These are phyloP conservation scores for Arachis monticola DNA, from an alignment of 331 rosid genomes.

Conservation along the genomic window DNA sequence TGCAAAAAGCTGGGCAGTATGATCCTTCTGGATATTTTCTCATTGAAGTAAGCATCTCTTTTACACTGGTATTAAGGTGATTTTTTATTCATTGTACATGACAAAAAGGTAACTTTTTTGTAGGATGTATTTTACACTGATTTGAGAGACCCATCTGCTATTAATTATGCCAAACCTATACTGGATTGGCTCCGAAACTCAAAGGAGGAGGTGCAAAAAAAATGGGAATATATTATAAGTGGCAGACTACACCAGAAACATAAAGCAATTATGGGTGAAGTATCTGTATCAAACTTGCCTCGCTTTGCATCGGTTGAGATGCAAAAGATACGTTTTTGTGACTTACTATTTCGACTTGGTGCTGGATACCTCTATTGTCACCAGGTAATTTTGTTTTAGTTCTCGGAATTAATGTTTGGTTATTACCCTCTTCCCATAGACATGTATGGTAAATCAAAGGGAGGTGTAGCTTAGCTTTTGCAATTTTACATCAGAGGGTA, in stretches of 20 bases:
- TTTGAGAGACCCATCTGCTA: conserved; percentile 81
- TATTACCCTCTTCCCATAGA: conserved; percentile 14
- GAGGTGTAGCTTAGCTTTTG: background rate
- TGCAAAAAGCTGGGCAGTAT: conserved; percentile 74
- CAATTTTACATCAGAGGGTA: background rate
- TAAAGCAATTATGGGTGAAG: conserved; percentile 64
- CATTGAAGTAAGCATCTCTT: conserved; percentile 65
- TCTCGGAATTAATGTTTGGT: conserved; percentile 11
- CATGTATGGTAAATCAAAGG: background rate
- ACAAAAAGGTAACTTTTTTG: conserved; percentile 34
- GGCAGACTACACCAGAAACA: conserved; percentile 74
- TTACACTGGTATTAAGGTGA: conserved; percentile 31
- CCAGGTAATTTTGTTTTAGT: conserved; percentile 59
- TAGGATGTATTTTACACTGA: conserved; percentile 85
- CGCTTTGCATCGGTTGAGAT: conserved; percentile 62
- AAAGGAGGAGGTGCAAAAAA: conserved; percentile 66
- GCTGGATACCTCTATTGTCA: conserved; percentile 91
- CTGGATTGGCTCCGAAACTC: conserved; percentile 82
- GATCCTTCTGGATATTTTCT: conserved; percentile 91
- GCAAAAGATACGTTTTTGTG: conserved; percentile 67
- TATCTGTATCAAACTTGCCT: conserved; percentile 61
- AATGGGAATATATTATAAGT: conserved; percentile 74
- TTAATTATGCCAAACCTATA: conserved; percentile 74
- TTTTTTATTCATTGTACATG: conserved; percentile 23
- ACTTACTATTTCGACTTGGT: conserved; percentile 76